Conservation (phyloP, 345 rosid species). For the Pistacia atlantica region DNA sequence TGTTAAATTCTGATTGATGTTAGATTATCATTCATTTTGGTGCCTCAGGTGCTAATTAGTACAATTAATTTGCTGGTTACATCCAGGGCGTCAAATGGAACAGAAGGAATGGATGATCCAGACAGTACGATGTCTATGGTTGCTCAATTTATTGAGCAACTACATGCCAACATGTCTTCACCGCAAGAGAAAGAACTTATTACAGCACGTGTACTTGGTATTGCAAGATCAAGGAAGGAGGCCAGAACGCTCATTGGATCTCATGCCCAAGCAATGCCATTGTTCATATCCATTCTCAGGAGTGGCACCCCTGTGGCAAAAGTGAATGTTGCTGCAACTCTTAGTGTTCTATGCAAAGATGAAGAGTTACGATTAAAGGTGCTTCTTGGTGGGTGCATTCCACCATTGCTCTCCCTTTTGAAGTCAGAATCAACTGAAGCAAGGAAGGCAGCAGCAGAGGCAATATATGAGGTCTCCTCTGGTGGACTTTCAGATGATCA, state of each 20-base stretch:
- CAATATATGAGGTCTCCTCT: slow-evolving; percentile 78
- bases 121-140: slow-evolving; percentile 64
- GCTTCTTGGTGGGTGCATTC: slow-evolving; percentile 90
- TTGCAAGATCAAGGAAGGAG: slow-evolving; percentile 71
- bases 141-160: slow-evolving; percentile 74
- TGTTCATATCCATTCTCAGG: slow-evolving; percentile 79
- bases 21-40: background rate
- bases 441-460: slow-evolving; percentile 79
- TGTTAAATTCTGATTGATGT: background rate
- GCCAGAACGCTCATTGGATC: slow-evolving; percentile 72
- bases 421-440: slow-evolving; percentile 74
- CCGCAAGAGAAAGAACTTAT: slow-evolving; percentile 75
- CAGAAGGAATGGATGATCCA: slow-evolving; percentile 48
- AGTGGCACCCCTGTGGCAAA: slow-evolving; percentile 68
- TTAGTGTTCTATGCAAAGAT: slow-evolving; percentile 74
- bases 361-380: slow-evolving; percentile 75
- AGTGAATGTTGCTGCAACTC: slow-evolving; percentile 68
- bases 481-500: slow-evolving; percentile 80
- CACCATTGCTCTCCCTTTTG: slow-evolving; percentile 77
- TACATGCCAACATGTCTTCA: slow-evolving; percentile 66
- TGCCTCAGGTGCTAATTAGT: slow-evolving; percentile 3
- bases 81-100: slow-evolving; percentile 55
- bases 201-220: slow-evolving; percentile 65
- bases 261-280: slow-evolving; percentile 83
- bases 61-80: slow-evolving; percentile 2